Conservation (phyloP, 495 filamentous ascomycete genomes). For the Daldinia loculata region DNA sequence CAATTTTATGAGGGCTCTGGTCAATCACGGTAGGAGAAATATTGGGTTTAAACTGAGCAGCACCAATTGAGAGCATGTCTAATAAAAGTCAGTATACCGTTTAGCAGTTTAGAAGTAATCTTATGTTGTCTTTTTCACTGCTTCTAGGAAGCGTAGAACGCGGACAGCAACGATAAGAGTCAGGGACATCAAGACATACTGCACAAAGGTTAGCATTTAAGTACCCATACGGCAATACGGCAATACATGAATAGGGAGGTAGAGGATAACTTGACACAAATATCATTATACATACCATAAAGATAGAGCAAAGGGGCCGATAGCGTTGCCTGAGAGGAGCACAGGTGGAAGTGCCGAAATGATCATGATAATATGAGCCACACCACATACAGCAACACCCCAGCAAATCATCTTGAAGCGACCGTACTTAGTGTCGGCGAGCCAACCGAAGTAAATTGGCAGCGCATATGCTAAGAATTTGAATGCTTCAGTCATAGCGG, state of each 20-base stretch:
- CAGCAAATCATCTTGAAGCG: slow-evolving; percentile 68
- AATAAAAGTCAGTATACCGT: slow-evolving; percentile 47
- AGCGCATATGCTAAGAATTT: slow-evolving; percentile 65
- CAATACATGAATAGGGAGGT: not conserved
- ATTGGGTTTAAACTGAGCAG: slow-evolving; percentile 71
- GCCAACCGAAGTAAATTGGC: slow-evolving; percentile 68
- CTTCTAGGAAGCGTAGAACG: slow-evolving; percentile 42
- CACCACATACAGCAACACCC: slow-evolving; percentile 65
- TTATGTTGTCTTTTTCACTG: not conserved
- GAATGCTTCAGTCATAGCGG: slow-evolving; percentile 64
- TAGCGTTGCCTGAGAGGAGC: slow-evolving; percentile 62
- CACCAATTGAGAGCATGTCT: slow-evolving; percentile 65
- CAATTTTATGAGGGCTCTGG: slow-evolving; percentile 65
- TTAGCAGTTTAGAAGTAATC: slow-evolving; percentile 31
- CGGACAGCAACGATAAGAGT: slow-evolving; percentile 33
- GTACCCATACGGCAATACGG: not conserved
- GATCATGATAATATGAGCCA: slow-evolving; percentile 70
- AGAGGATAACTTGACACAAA: not conserved
- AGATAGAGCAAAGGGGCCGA: slow-evolving; percentile 65
- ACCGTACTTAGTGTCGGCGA: slow-evolving; percentile 65
- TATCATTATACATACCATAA: slow-evolving; percentile 45
- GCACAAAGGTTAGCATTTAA: slow-evolving; percentile 14
- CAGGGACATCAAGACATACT: slow-evolving; percentile 20
- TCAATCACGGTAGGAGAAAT: slow-evolving; percentile 75
- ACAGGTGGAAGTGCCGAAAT: slow-evolving; percentile 65